These are phyloP conservation scores for Leccinum huronense DNA, from an alignment of 1,284 basidiomycete species.

Conservation along the genomic window DNA sequence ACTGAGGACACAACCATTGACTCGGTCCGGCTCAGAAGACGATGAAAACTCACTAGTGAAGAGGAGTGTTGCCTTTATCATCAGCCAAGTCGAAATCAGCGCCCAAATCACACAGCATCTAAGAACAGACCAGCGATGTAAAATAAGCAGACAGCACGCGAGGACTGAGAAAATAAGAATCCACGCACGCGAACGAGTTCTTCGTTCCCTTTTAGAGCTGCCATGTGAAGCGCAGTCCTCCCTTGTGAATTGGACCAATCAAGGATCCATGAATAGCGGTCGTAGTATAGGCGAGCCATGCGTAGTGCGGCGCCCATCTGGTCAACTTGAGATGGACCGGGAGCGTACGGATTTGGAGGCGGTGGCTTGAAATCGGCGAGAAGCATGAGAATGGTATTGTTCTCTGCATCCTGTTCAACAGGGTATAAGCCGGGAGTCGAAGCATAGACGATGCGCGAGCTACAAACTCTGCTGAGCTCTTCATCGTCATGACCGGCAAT, in stretches of 20 bases:
- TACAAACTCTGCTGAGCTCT: slow-evolving; percentile 80
- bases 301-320: slow-evolving; percentile 67
- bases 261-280: slow-evolving; percentile 78
- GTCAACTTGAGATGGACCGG: slow-evolving; percentile 53
- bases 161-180: slow-evolving; percentile 9
- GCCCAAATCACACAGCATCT: slow-evolving; percentile 87
- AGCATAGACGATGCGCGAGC: slow-evolving; percentile 9
- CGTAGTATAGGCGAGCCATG: slow-evolving; percentile 79
- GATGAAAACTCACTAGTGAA: slow-evolving; percentile 76
- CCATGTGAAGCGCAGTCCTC: slow-evolving; percentile 87
- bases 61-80: slow-evolving; percentile 86
- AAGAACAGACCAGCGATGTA: slow-evolving; percentile 20
- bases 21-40: slow-evolving; percentile 12
- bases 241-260: slow-evolving; percentile 90
- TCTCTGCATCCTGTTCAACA: slow-evolving; percentile 71
- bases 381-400: slow-evolving; percentile 87
- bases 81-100: slow-evolving; percentile 88
- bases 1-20: slow-evolving; percentile 39
- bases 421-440: slow-evolving; percentile 16
- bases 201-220: slow-evolving; percentile 85
- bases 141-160: slow-evolving; percentile 21
- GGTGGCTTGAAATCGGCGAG: slow-evolving; percentile 74
- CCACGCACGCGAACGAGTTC: slow-evolving; percentile 75
- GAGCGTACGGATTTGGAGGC: slow-evolving; percentile 45
- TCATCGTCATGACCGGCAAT: slow-evolving; percentile 85